Conservation (phyloP, 1,139 yeast genomes). For the Pichia kudriavzevii region DNA sequence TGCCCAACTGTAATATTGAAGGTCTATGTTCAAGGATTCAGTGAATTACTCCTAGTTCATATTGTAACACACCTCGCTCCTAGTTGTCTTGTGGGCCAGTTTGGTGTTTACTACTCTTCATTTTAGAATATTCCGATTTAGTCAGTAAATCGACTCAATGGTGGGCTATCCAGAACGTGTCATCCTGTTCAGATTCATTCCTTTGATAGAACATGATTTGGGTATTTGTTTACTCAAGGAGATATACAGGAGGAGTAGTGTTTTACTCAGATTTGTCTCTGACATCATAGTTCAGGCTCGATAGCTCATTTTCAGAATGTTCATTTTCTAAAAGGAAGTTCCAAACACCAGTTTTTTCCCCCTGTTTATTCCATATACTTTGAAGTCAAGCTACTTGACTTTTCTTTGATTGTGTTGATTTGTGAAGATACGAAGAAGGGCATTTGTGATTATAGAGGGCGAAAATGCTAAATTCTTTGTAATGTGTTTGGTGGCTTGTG, state of each 20-base stretch:
- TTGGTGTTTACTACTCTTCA: too few species aligned
- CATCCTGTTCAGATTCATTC: not conserved
- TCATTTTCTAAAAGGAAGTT: not conserved
- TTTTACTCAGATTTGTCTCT: slow-evolving; percentile 1
- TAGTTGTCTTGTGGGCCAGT: not conserved
- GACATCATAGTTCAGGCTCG: slow-evolving; percentile 14
- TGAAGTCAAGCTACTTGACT: not conserved
- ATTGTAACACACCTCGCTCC: slow-evolving; percentile 6
- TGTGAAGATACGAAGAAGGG: too few species aligned
- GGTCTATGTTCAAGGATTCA: slow-evolving; percentile 8
- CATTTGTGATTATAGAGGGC: too few species aligned
- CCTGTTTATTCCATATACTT: not conserved
- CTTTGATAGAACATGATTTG: not conserved
- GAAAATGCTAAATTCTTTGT: too few species aligned
- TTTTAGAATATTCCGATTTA: too few species aligned
- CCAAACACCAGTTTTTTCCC: too few species aligned
- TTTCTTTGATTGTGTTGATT: too few species aligned
- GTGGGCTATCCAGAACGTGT: slow-evolving; percentile 11
- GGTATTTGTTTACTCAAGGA: slow-evolving; percentile 1
- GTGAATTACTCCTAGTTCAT: slow-evolving; percentile 5
- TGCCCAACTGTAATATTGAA: too few species aligned
- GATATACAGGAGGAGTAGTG: slow-evolving; percentile 8
- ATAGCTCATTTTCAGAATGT: slow-evolving; percentile 3
- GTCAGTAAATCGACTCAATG: not conserved
- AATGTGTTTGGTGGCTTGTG: too few species aligned